Evolutionary conservation across 176 grass and related monocot genomes (phyloP).

Genomic region (Aegilops longissima): DNA sequence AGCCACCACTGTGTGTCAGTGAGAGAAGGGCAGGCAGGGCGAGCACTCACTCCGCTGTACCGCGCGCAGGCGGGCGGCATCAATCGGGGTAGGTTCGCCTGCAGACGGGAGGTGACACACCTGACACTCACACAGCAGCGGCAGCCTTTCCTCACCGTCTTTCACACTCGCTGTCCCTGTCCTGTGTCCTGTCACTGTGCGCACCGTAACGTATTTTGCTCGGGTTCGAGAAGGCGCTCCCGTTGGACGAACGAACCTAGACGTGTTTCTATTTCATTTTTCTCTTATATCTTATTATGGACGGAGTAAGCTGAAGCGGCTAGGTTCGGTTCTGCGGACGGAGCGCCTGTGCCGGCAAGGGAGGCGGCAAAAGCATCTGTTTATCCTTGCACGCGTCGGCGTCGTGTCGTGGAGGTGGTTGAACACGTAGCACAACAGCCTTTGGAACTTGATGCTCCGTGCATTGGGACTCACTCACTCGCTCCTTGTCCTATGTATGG

Average conservation of each 20-base stretch:
- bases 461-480: neutral
- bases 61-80: neutral
- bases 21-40: too few relatives aligned
- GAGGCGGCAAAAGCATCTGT: too few relatives aligned
- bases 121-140: neutral
- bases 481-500: too few relatives aligned
- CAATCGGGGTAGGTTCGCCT: constrained; percentile 8
- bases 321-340: neutral
- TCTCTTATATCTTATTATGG: too few relatives aligned
- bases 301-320: neutral
- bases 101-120: neutral
- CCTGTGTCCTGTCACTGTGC: neutral
- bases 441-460: neutral
- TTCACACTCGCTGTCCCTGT: neutral
- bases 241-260: neutral
- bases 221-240: neutral
- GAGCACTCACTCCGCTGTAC: neutral
- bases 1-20: neutral
- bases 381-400: too few relatives aligned
- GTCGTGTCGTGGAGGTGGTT: too few relatives aligned
- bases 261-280: neutral
- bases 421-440: too few relatives aligned
- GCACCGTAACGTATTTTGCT: neutral
- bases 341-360: too few relatives aligned
- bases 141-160: constrained; percentile 1